Percentiles rank a stretch among this genome's conserved stretches.
Evolutionary conservation across 805 yeast species (phyloP).

Genomic region (Cyberlindnera lachancei): DNA sequence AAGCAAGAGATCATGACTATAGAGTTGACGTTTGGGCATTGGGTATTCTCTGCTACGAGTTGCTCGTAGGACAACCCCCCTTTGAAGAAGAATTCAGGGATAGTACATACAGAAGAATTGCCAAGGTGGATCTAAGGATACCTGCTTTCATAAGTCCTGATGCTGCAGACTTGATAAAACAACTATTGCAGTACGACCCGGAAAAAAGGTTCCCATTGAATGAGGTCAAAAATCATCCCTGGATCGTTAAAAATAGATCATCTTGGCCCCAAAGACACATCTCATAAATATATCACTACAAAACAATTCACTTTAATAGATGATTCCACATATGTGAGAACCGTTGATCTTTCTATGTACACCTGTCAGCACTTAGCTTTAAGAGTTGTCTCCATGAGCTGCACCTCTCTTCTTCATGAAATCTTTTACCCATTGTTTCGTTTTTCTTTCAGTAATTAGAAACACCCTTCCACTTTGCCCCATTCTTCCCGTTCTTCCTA

Average conservation of each 20-base stretch:
- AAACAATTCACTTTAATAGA: too few species aligned
- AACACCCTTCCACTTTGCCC: slow-evolving; percentile 84
- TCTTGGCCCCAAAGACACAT: slow-evolving; percentile 41
- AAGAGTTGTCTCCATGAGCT: too few species aligned
- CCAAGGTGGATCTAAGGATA: slow-evolving; percentile 64
- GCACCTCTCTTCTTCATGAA: slow-evolving; percentile 26
- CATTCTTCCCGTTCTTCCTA: slow-evolving; percentile 93
- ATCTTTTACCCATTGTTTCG: slow-evolving; percentile 78
- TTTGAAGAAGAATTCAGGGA: slow-evolving; percentile 78
- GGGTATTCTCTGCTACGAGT: slow-evolving; percentile 80
- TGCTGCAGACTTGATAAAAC: slow-evolving; percentile 67
- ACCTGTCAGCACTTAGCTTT: too few species aligned
- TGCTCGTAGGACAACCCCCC: slow-evolving; percentile 85
- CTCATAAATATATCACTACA: slow-evolving; percentile 3
- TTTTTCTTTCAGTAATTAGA: slow-evolving; percentile 59
- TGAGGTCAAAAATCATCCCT: slow-evolving; percentile 69
- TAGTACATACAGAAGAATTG: slow-evolving; percentile 74
- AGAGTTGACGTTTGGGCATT: slow-evolving; percentile 89
- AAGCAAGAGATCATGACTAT: slow-evolving; percentile 67
- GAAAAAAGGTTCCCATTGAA: slow-evolving; percentile 51
- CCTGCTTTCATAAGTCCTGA: slow-evolving; percentile 66
- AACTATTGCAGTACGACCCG: slow-evolving; percentile 63
- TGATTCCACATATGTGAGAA: too few species aligned
- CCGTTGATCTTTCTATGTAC: too few species aligned
- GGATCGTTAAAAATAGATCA: slow-evolving; percentile 64